Evolutionary conservation across 2,329 filamentous ascomycete genomes (phyloP).

Genomic region (Drechslerella stenobrocha): DNA sequence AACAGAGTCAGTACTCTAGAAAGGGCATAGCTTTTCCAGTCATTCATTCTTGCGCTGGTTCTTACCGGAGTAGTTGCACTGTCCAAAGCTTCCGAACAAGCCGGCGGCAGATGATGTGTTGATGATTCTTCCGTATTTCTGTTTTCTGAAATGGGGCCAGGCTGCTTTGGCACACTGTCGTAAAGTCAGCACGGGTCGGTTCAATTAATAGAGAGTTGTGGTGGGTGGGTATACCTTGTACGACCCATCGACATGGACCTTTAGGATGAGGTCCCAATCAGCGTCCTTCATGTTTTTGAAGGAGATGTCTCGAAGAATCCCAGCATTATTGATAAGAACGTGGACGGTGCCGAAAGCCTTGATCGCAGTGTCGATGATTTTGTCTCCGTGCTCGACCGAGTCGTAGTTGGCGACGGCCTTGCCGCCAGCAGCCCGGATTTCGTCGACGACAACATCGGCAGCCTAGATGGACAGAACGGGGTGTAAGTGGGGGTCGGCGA

Average conservation of each 20-base stretch:
- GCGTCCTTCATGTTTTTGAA: conserved; percentile 99
- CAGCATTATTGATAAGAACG: conserved; percentile 95
- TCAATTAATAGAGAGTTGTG: conserved; percentile 42
- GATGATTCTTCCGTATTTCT: conserved; percentile 96
- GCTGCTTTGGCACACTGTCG: conserved; percentile 81
- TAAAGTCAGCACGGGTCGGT: too few relatives aligned
- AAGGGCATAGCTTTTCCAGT: conserved; percentile 15
- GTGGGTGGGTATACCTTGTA: conserved; percentile 68
- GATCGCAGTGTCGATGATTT: conserved; percentile 88
- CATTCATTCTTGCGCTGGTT: not conserved
- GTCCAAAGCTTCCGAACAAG: conserved; percentile 92
- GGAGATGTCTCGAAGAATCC: conserved; percentile 89
- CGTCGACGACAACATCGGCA: conserved; percentile 78
- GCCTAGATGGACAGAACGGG: conserved; percentile 58
- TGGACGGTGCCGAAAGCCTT: conserved; percentile 83
- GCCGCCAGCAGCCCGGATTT: conserved; percentile 84
- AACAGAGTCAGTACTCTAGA: too few relatives aligned
- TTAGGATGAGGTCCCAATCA: conserved; percentile 95
- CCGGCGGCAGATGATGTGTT: conserved; percentile 96
- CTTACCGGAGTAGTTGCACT: conserved; percentile 86
- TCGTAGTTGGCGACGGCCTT: conserved; percentile 98
- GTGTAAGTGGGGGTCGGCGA: not conserved
- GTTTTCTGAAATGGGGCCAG: conserved; percentile 97
- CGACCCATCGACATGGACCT: conserved; percentile 86
- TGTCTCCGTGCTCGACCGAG: conserved; percentile 86